phyloP scores from a whole-genome alignment of 768 basidiomycete genomes.

The Russula vinacea region DNA sequence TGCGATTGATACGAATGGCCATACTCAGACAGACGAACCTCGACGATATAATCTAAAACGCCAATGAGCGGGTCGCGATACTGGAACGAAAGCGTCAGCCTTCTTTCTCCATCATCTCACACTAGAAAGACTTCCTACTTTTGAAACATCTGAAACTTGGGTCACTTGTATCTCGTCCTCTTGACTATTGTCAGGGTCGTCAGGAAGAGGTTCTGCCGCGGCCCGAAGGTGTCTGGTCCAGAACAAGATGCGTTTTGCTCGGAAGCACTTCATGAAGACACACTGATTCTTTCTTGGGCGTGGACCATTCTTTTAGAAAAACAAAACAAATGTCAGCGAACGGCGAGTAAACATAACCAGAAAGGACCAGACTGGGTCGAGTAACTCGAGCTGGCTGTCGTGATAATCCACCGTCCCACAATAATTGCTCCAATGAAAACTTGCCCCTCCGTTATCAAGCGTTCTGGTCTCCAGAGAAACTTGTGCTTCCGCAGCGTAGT shows the following conservation, averaged over 20 bases:
- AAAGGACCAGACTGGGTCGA: not conserved
- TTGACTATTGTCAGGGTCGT: conserved; percentile 1
- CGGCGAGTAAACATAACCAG: not conserved
- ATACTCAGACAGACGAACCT: conserved; percentile 1
- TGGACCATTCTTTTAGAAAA: no score
- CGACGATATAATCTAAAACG: conserved; percentile 15
- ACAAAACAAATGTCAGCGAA: not conserved
- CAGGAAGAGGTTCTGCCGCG: conserved; percentile 13
- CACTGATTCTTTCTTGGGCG: not conserved
- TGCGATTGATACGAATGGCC: not conserved
- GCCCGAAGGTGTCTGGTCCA: not conserved
- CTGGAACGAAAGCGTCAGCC: not conserved
- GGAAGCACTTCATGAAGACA: conserved; percentile 17
- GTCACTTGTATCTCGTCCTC: not conserved
- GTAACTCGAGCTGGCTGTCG: not conserved
- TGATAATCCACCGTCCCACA: not conserved
- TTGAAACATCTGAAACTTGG: not conserved
- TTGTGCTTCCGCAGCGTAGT: not conserved
- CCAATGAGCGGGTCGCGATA: conserved; percentile 11
- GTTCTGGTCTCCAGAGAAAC: not conserved
- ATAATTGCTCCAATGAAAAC: not conserved
- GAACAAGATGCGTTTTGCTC: conserved; percentile 13
- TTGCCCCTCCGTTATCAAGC: not conserved
- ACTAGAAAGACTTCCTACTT: not conserved
- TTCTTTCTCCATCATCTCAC: not conserved